These are phyloP conservation scores for Cladorrhinum samala DNA, from an alignment of 495 filamentous ascomycete genomes.

Conservation along the genomic window DNA sequence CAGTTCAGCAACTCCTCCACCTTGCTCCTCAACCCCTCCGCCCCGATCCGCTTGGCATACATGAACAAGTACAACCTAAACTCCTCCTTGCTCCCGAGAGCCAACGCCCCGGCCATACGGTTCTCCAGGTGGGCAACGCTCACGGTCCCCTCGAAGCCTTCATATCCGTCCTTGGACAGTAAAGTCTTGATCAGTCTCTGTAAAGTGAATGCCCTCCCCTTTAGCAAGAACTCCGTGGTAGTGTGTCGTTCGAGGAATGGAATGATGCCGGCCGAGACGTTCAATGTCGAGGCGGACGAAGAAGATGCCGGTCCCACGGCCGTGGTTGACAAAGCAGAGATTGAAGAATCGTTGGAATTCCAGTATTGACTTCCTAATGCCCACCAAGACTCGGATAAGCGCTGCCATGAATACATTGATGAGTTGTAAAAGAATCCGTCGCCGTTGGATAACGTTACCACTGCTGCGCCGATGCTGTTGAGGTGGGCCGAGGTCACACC, in stretches of 20 bases:
- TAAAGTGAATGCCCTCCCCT: slow-evolving; percentile 80
- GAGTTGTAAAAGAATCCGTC: slow-evolving; percentile 87
- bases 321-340: slow-evolving; percentile 68
- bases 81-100: slow-evolving; percentile 80
- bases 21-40: slow-evolving; percentile 78
- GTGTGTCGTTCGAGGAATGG: slow-evolving; percentile 90
- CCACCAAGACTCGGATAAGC: slow-evolving; percentile 94
- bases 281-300: slow-evolving; percentile 28
- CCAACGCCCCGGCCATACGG: slow-evolving; percentile 79
- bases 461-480: slow-evolving; percentile 75
- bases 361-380: slow-evolving; percentile 96
- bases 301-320: slow-evolving; percentile 47
- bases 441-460: slow-evolving; percentile 84
- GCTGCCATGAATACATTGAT: slow-evolving; percentile 85
- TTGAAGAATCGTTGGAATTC: slow-evolving; percentile 86
- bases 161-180: slow-evolving; percentile 80
- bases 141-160: slow-evolving; percentile 83
- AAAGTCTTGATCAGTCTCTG: slow-evolving; percentile 84
- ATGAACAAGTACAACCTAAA: slow-evolving; percentile 88
- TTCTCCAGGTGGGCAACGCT: slow-evolving; percentile 96
- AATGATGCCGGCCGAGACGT: slow-evolving; percentile 86
- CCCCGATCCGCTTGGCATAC: slow-evolving; percentile 92
- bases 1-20: slow-evolving; percentile 84
- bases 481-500: slow-evolving; percentile 84
- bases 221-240: slow-evolving; percentile 84